A percentile compares a stretch with the other conserved stretches of the same genome.
Evolutionary conservation across 805 yeast genomes (phyloP).

Genomic region (Candida awuae): DNA sequence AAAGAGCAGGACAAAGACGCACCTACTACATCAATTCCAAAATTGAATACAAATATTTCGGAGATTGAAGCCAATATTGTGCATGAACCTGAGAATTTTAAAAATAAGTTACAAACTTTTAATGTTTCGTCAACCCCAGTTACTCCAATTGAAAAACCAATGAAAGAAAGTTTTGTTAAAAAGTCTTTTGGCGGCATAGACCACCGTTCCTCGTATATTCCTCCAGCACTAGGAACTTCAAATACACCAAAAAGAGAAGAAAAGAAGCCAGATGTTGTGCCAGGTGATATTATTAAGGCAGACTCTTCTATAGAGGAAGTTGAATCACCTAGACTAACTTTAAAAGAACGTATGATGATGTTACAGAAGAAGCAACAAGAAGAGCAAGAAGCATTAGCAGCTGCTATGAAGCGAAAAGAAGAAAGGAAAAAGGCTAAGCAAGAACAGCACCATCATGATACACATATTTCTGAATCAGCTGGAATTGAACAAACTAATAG

Average conservation of each 20-base stretch:
- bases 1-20: neutral
- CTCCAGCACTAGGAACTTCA: constrained; percentile 25
- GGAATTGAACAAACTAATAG: neutral
- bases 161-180: constrained; percentile 38
- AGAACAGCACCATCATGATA: neutral
- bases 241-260: constrained; percentile 12
- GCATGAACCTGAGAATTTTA: constrained; percentile 27
- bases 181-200: constrained; percentile 50
- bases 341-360: constrained; percentile 80
- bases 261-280: constrained; percentile 14
- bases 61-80: constrained; percentile 6
- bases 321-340: constrained; percentile 66
- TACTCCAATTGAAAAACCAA: constrained; percentile 27
- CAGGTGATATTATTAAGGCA: constrained; percentile 21
- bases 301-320: constrained; percentile 32
- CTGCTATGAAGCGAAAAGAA: constrained; percentile 46
- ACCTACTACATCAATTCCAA: neutral
- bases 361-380: constrained; percentile 75
- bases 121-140: constrained; percentile 35
- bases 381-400: constrained; percentile 63
- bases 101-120: constrained; percentile 44
- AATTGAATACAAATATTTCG: neutral
- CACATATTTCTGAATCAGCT: neutral
- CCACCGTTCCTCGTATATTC: constrained; percentile 53
- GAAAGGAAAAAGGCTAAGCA: constrained; percentile 31